Evolutionary conservation across 2,329 filamentous ascomycete species (phyloP).

Genomic region (Alternaria longipes): DNA sequence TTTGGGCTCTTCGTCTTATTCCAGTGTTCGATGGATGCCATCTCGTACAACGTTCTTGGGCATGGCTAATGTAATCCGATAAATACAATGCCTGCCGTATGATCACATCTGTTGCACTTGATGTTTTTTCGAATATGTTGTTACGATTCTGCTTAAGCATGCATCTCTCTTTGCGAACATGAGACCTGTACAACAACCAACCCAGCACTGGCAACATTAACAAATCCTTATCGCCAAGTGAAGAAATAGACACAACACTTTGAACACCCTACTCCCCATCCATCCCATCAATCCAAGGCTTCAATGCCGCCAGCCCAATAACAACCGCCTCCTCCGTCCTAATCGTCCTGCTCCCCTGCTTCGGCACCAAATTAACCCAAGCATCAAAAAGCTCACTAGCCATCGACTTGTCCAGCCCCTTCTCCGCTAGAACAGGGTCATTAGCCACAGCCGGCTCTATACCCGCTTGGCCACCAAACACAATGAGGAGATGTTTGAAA

Average conservation of each 20-base stretch:
- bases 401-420: slow-evolving; percentile 70
- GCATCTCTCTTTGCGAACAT: no score
- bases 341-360: slow-evolving; percentile 83
- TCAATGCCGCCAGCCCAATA: slow-evolving; percentile 75
- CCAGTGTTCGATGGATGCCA: neutral
- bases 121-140: neutral
- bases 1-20: neutral
- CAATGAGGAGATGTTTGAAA: slow-evolving; percentile 78
- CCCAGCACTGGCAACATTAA: no score
- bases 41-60: neutral
- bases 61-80: neutral
- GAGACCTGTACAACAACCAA: no score
- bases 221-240: no score
- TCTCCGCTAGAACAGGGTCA: slow-evolving; percentile 66
- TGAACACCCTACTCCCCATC: no score
- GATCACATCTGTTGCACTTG: neutral
- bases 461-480: slow-evolving; percentile 83
- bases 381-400: slow-evolving; percentile 80
- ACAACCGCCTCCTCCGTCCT: slow-evolving; percentile 85
- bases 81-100: neutral
- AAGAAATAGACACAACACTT: no score
- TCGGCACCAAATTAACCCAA: slow-evolving; percentile 83
- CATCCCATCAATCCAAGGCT: slow-evolving; percentile 52
- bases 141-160: neutral
- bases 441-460: slow-evolving; percentile 77